Evolutionary conservation across 345 rosid species (phyloP).

Genomic region (Angophora floribunda): DNA sequence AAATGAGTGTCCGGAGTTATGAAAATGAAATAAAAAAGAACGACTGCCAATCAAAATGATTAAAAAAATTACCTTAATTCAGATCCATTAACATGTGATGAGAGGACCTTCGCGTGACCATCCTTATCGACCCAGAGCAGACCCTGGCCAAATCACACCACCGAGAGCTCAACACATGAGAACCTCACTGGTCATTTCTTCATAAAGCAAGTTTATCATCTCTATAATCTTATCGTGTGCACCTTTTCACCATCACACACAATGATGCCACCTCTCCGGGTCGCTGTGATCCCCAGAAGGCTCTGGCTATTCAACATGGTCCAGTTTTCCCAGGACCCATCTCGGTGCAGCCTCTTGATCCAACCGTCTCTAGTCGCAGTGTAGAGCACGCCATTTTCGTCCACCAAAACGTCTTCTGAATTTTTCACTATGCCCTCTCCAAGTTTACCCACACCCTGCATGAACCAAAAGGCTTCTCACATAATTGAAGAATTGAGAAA

Average conservation of each 20-base stretch:
- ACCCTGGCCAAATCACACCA: conserved; percentile 19
- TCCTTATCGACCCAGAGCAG: conserved; percentile 35
- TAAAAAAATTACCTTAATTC: conserved; percentile 19
- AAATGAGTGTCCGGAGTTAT: no score
- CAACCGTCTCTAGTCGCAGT: conserved; percentile 42
- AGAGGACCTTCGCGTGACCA: conserved; percentile 13
- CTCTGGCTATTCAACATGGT: conserved; percentile 7
- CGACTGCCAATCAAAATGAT: not conserved
- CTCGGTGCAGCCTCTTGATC: conserved; percentile 30
- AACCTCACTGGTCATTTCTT: not conserved
- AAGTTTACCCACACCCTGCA: conserved; percentile 20
- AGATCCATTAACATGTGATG: conserved; percentile 24
- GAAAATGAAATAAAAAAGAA: not conserved
- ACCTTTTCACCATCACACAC: conserved; percentile 32
- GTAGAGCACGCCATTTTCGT: conserved; percentile 26
- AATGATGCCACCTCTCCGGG: conserved; percentile 20
- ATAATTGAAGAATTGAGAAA: not conserved
- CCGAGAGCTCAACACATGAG: not conserved
- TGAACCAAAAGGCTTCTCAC: not conserved
- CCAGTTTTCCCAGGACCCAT: conserved; percentile 40
- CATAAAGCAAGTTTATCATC: not conserved
- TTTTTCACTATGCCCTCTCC: conserved; percentile 30
- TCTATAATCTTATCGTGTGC: not conserved
- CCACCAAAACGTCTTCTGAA: conserved; percentile 30
- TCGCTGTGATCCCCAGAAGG: conserved; percentile 30